Percentiles rank a stretch among this genome's conserved stretches.
Conservation (phyloP, 164 flowering plant genomes). For the Annona squamosa region DNA sequence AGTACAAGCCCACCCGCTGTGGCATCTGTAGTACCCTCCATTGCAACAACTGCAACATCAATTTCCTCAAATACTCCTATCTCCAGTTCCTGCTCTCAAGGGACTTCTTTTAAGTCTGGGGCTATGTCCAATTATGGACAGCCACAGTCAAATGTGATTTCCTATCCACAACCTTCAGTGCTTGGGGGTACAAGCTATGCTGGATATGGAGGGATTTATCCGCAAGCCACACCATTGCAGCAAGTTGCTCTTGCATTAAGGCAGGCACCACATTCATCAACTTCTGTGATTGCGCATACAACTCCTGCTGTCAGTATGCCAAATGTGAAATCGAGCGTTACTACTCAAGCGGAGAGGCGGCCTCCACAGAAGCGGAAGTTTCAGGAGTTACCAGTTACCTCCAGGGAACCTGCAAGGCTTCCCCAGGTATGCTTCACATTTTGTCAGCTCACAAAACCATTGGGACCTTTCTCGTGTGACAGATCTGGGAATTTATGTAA, state of each 20-base stretch:
- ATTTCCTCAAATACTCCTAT: slow-evolving; percentile 26
- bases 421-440: slow-evolving; percentile 50
- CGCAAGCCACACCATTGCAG: slow-evolving; percentile 93
- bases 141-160: slow-evolving; percentile 23
- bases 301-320: slow-evolving; percentile 25
- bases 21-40: slow-evolving; percentile 5
- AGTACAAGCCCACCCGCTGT: slow-evolving; percentile 21
- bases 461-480: neutral
- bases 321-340: slow-evolving; percentile 20
- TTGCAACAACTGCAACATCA: slow-evolving; percentile 9
- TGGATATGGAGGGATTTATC: slow-evolving; percentile 96
- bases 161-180: slow-evolving; percentile 36
- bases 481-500: neutral
- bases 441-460: neutral
- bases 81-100: slow-evolving; percentile 25
- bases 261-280: slow-evolving; percentile 44
- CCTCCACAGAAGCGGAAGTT: slow-evolving; percentile 73
- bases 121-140: slow-evolving; percentile 26
- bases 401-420: slow-evolving; percentile 28
- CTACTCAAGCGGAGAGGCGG: slow-evolving; percentile 36
- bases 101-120: slow-evolving; percentile 22
- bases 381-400: slow-evolving; percentile 66
- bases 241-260: slow-evolving; percentile 91
- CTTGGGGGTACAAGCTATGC: slow-evolving; percentile 66
- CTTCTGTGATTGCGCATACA: slow-evolving; percentile 30